Conservation (phyloP, 2,329 filamentous ascomycete species). For the Alternaria gansuensis region DNA sequence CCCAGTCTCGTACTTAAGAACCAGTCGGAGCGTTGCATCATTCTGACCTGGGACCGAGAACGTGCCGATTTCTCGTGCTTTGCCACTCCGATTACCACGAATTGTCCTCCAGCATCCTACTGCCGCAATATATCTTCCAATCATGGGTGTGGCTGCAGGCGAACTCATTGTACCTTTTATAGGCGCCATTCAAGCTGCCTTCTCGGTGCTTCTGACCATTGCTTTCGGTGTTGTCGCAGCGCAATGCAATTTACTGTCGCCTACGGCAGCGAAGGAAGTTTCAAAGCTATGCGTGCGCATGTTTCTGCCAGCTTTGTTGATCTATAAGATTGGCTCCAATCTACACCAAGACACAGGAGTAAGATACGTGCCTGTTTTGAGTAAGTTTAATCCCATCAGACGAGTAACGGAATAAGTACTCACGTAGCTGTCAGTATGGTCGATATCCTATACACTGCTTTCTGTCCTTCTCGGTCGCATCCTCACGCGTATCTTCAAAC, state of each 20-base stretch:
- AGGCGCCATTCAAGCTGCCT: constrained; percentile 64
- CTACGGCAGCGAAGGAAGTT: constrained; percentile 61
- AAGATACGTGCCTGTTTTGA: constrained; percentile 60
- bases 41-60: background rate
- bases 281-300: constrained; percentile 63
- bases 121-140: constrained; percentile 1
- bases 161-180: constrained; percentile 57
- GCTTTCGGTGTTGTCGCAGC: constrained; percentile 62
- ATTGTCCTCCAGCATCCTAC: background rate
- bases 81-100: constrained; percentile 2
- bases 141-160: constrained; percentile 37
- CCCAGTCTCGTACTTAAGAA: background rate
- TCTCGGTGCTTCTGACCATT: constrained; percentile 65
- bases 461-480: constrained; percentile 60
- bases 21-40: background rate
- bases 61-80: constrained; percentile 10
- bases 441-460: constrained; percentile 59
- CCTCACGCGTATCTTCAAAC: constrained; percentile 57
- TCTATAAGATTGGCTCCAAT: constrained; percentile 63
- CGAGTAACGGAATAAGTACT: constrained; percentile 4
- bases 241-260: constrained; percentile 60
- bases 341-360: constrained; percentile 58
- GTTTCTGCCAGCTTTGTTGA: constrained; percentile 63
- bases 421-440: constrained; percentile 57
- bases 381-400: constrained; percentile 39